Percentiles rank a stretch among this genome's conserved stretches.
Evolutionary conservation across 306 rosid genomes (phyloP).

Genomic region (Quercus ilex): DNA sequence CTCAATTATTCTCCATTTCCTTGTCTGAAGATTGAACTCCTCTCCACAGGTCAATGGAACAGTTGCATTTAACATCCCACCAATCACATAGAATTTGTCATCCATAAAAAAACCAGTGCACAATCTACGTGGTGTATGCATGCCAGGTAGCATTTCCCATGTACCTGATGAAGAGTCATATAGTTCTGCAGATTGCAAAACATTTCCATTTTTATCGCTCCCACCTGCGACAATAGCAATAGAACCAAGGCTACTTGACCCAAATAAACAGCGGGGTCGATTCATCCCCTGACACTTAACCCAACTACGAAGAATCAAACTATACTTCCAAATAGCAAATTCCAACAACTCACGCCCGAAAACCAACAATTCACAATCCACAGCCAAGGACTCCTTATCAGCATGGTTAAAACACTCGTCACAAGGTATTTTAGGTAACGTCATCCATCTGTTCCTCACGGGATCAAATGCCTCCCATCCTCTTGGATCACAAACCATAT

Average conservation of each 20-base stretch:
- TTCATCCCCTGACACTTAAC: conserved; percentile 74
- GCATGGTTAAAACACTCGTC: conserved; percentile 92
- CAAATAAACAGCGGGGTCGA: conserved; percentile 90
- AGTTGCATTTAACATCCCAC: conserved; percentile 81
- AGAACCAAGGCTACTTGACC: conserved; percentile 78
- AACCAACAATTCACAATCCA: conserved; percentile 74
- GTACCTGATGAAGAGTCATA: conserved; percentile 64
- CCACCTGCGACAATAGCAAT: conserved; percentile 89
- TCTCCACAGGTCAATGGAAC: conserved; percentile 85
- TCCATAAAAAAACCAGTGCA: conserved; percentile 94
- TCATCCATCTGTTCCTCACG: conserved; percentile 60
- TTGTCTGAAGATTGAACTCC: conserved; percentile 72
- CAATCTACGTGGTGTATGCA: conserved; percentile 81
- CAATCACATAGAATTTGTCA: conserved; percentile 80
- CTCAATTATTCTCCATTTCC: conserved; percentile 74
- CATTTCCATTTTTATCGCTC: conserved; percentile 69
- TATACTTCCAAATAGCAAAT: conserved; percentile 90
- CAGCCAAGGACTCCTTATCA: conserved; percentile 93
- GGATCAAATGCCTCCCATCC: conserved; percentile 84
- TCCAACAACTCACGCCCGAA: conserved; percentile 83
- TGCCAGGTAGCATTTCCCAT: conserved; percentile 75
- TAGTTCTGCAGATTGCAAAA: conserved; percentile 69
- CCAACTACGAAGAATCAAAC: conserved; percentile 54
- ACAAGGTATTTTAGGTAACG: conserved; percentile 87
- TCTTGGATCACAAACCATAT: conserved; percentile 79